phyloP scores from a whole-genome alignment of 2,329 filamentous ascomycete genomes.

The Neopestalotiopsis clavispora region DNA sequence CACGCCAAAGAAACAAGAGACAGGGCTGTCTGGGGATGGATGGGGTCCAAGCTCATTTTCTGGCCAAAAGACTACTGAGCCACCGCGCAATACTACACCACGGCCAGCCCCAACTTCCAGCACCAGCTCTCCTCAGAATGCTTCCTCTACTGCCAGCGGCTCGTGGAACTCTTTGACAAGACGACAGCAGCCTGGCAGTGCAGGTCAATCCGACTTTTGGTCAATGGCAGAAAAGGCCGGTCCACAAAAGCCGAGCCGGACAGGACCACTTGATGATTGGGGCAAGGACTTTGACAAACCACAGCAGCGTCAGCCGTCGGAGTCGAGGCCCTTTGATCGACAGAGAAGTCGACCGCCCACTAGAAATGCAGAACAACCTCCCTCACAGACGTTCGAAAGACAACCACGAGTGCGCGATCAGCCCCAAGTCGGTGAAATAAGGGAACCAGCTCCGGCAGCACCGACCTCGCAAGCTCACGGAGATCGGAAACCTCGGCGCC shows the following conservation, averaged over 20 bases:
- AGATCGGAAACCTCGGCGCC: not conserved
- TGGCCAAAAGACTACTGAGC: not conserved
- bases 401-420: not conserved
- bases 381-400: not conserved
- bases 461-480: not conserved
- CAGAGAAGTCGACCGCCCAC: not conserved
- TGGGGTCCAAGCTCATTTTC: not conserved
- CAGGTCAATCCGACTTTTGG: constrained; percentile 27
- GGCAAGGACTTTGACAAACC: constrained; percentile 23
- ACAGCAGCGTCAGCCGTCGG: not conserved
- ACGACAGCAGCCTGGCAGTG: constrained; percentile 20
- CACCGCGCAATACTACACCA: not conserved
- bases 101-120: not conserved
- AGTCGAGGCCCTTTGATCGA: not conserved
- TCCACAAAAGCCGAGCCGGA: not conserved
- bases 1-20: not conserved
- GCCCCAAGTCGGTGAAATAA: not conserved
- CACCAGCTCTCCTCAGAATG: not conserved
- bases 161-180: constrained; percentile 26
- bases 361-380: not conserved
- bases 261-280: constrained; percentile 20
- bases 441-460: not conserved
- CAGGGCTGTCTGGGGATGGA: not conserved
- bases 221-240: not conserved
- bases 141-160: not conserved